Conservation (phyloP, 495 filamentous ascomycete species). For the Xylaria acuta region DNA sequence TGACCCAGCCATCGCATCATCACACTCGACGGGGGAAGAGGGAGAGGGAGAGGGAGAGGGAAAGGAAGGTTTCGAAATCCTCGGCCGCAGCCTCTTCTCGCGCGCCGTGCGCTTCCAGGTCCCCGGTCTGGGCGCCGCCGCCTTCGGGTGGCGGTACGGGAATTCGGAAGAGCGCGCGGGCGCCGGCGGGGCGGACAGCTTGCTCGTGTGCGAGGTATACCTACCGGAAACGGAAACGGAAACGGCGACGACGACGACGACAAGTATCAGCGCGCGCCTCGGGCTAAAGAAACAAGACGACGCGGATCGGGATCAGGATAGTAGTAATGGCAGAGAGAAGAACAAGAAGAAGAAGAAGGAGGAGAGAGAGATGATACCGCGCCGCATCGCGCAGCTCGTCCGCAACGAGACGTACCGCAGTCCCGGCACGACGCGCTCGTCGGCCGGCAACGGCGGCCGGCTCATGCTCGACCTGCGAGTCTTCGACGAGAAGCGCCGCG, state of each 20-base stretch:
- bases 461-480: constrained; percentile 48
- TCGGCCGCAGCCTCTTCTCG: constrained; percentile 43
- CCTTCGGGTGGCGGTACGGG: constrained; percentile 60
- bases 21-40: too few species aligned
- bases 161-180: constrained; percentile 42
- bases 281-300: constrained; percentile 17
- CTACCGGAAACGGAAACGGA: constrained; percentile 33
- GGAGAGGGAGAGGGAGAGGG: neutral
- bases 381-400: constrained; percentile 53
- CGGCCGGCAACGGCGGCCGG: constrained; percentile 61
- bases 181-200: constrained; percentile 32
- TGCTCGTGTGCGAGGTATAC: constrained; percentile 40
- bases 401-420: constrained; percentile 52
- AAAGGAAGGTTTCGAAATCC: constrained; percentile 44
- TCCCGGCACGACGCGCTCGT: constrained; percentile 29
- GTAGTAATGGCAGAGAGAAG: too few species aligned
- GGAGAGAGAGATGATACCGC: constrained; percentile 28
- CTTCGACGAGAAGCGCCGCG: constrained; percentile 33
- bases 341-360: too few species aligned
- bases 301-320: neutral
- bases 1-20: constrained; percentile 5
- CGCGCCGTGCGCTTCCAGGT: constrained; percentile 48
- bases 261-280: constrained; percentile 22
- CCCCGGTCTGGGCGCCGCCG: constrained; percentile 40
- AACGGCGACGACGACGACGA: neutral